Percentiles rank a stretch among this genome's conserved stretches.
Conservation (phyloP, 1,284 basidiomycete species). For the Leccinum griseonigrum region DNA sequence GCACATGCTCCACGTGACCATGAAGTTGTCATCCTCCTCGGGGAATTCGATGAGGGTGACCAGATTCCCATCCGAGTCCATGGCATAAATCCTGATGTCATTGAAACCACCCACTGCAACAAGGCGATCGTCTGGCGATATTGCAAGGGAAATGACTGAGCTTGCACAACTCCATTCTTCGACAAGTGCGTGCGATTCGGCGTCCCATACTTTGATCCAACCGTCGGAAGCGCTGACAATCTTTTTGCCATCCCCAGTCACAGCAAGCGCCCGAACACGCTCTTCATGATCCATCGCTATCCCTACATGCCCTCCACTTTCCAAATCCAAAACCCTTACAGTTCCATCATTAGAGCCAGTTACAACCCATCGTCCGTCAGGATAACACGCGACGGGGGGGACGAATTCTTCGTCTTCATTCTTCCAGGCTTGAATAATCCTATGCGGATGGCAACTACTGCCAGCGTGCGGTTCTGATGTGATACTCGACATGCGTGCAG, state of each 20-base stretch:
- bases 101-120: neutral
- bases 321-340: neutral
- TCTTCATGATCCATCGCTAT: neutral
- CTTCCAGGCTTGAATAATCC: no score
- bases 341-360: neutral
- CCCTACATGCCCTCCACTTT: neutral
- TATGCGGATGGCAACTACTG: neutral
- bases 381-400: neutral
- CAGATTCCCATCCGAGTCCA: no score
- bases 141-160: neutral
- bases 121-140: neutral
- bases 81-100: no score
- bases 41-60: no score
- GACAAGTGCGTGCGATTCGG: neutral
- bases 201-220: neutral
- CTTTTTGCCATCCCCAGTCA: neutral
- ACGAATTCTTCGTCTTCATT: neutral
- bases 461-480: neutral
- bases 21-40: no score
- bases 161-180: neutral
- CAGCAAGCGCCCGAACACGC: neutral
- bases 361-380: neutral
- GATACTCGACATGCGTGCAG: neutral
- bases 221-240: neutral
- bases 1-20: neutral